Conservation (phyloP, 2,329 filamentous ascomycete species). For the Claviceps sp. region DNA sequence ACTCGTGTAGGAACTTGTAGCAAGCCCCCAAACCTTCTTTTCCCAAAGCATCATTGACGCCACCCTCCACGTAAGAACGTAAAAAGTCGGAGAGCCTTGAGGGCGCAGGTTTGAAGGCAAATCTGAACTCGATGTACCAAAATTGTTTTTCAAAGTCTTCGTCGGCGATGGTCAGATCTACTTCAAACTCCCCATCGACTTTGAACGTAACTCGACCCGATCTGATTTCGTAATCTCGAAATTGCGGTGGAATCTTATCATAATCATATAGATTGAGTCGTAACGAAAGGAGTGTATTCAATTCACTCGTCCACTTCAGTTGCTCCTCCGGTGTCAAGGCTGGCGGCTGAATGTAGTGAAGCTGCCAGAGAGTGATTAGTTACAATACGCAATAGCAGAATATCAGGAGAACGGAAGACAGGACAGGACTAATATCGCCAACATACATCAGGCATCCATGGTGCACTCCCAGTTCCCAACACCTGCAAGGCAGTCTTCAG, state of each 20-base stretch:
- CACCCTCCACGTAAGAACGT: slow-evolving; percentile 52
- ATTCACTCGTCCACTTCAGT: slow-evolving; percentile 59
- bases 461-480: slow-evolving; percentile 62
- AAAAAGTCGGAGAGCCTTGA: slow-evolving; percentile 47
- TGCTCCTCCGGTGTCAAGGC: slow-evolving; percentile 59
- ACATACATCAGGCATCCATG: slow-evolving; percentile 66
- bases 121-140: slow-evolving; percentile 87
- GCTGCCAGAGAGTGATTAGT: slow-evolving; percentile 30
- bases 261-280: slow-evolving; percentile 76
- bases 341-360: slow-evolving; percentile 65
- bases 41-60: slow-evolving; percentile 57
- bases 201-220: slow-evolving; percentile 85
- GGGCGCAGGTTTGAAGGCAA: slow-evolving; percentile 62
- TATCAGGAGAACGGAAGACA: background rate
- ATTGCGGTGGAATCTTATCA: slow-evolving; percentile 59
- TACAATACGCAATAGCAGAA: background rate
- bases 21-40: slow-evolving; percentile 63
- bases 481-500: slow-evolving; percentile 79
- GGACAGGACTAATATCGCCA: background rate
- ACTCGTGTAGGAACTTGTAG: slow-evolving; percentile 77
- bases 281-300: slow-evolving; percentile 73
- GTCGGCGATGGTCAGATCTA: slow-evolving; percentile 81
- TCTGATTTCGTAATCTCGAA: slow-evolving; percentile 63
- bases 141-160: slow-evolving; percentile 76
- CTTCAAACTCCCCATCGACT: slow-evolving; percentile 74